A percentile compares a stretch with the other conserved stretches of the same genome.
Evolutionary conservation across 495 filamentous ascomycete species (phyloP).

Genomic region (Articulospora tetracladia): DNA sequence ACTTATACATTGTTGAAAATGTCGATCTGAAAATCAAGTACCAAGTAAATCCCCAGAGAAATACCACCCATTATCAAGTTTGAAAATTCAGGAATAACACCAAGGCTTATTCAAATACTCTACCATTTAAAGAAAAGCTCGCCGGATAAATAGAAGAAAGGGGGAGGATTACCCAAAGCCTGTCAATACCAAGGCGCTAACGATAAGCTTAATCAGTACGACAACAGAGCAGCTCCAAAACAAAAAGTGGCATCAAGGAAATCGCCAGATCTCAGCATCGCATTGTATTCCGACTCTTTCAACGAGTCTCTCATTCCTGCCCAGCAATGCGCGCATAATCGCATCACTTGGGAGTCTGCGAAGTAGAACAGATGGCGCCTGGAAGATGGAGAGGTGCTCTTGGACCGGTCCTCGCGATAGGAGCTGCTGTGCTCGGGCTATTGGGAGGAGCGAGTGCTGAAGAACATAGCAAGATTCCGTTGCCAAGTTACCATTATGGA

Average conservation of each 20-base stretch:
- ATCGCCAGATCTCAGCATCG: slow-evolving; percentile 2
- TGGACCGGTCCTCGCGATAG: not conserved
- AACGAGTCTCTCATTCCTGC: not conserved
- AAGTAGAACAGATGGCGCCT: slow-evolving; percentile 3
- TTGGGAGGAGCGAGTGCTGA: slow-evolving; percentile 2
- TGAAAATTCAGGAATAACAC: too few relatives aligned
- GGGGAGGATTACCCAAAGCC: not conserved
- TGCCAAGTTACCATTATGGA: slow-evolving; percentile 35
- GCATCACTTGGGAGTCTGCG: slow-evolving; percentile 4
- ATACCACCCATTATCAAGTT: too few relatives aligned
- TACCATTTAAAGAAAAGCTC: too few relatives aligned
- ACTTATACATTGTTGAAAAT: too few relatives aligned
- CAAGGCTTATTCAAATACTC: too few relatives aligned
- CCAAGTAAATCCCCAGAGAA: too few relatives aligned
- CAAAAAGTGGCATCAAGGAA: not conserved
- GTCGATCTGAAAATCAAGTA: too few relatives aligned
- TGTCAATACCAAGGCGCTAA: not conserved
- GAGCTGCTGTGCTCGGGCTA: not conserved
- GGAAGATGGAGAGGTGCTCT: not conserved
- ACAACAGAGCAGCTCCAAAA: not conserved
- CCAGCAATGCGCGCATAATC: not conserved
- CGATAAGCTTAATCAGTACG: slow-evolving; percentile 11
- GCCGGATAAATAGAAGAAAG: not conserved
- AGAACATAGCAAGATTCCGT: slow-evolving; percentile 21
- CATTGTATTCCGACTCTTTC: not conserved